Percentiles rank a stretch among this genome's conserved stretches.
Evolutionary conservation across 768 basidiomycete species (phyloP).

Genomic region (Amanita thiersii): DNA sequence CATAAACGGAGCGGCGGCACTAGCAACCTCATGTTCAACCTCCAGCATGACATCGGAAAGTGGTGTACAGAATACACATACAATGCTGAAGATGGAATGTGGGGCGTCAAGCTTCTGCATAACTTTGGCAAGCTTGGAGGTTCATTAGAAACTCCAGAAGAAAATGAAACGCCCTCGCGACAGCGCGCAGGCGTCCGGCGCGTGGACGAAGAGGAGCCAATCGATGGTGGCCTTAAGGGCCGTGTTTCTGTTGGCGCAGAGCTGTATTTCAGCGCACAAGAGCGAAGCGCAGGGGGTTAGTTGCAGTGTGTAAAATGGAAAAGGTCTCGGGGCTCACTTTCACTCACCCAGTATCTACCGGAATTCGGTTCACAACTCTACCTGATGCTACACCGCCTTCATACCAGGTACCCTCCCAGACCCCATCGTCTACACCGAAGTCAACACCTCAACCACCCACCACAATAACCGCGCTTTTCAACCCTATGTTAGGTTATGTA

Average conservation of each 20-base stretch:
- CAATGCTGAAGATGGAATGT: slow-evolving; percentile 93
- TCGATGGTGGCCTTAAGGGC: slow-evolving; percentile 86
- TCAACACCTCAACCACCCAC: slow-evolving; percentile 74
- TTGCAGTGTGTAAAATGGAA: slow-evolving; percentile 9
- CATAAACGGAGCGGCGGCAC: slow-evolving; percentile 37
- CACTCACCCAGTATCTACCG: slow-evolving; percentile 78
- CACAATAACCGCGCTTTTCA: slow-evolving; percentile 89
- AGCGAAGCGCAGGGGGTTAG: slow-evolving; percentile 86
- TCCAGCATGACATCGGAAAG: slow-evolving; percentile 89
- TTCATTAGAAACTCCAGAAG: slow-evolving; percentile 24
- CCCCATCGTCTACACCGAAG: slow-evolving; percentile 30
- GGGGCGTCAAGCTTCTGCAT: slow-evolving; percentile 79
- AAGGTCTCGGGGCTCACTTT: background rate
- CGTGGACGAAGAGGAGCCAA: slow-evolving; percentile 92
- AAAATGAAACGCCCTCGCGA: slow-evolving; percentile 18
- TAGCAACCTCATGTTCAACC: slow-evolving; percentile 71
- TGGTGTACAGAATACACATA: slow-evolving; percentile 94
- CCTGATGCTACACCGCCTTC: slow-evolving; percentile 71
- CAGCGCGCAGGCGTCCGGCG: slow-evolving; percentile 47
- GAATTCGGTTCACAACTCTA: slow-evolving; percentile 88
- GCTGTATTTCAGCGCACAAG: slow-evolving; percentile 87
- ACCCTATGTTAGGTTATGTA: slow-evolving; percentile 93
- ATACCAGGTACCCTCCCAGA: slow-evolving; percentile 36
- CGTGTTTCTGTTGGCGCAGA: slow-evolving; percentile 91
- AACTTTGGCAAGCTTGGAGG: slow-evolving; percentile 77